A percentile compares a stretch with the other conserved stretches of the same genome.
These are phyloP conservation scores for Suhomyces emberorum DNA, from an alignment of 805 yeast genomes.

Conservation along the genomic window DNA sequence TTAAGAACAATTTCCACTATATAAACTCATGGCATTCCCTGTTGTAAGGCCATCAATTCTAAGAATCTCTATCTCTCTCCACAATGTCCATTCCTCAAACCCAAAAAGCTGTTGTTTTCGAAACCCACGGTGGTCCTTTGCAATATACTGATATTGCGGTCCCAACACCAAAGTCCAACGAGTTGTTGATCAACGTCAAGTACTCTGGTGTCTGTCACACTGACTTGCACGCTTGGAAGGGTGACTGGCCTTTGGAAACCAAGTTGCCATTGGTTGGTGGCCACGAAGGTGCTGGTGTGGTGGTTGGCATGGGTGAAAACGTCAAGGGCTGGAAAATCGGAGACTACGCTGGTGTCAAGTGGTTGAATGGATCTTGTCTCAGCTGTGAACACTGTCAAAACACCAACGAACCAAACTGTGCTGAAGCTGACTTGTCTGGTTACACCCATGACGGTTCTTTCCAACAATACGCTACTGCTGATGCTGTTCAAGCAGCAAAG, in stretches of 20 bases:
- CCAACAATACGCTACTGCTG: slow-evolving; percentile 89
- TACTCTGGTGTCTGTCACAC: slow-evolving; percentile 95
- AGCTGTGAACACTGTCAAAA: slow-evolving; percentile 71
- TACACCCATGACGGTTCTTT: slow-evolving; percentile 89
- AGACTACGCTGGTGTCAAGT: slow-evolving; percentile 79
- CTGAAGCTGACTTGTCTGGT: slow-evolving; percentile 63
- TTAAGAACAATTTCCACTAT: too few species aligned
- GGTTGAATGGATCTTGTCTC: slow-evolving; percentile 78
- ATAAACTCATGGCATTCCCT: too few species aligned
- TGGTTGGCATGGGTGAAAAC: slow-evolving; percentile 69
- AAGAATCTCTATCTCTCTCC: too few species aligned
- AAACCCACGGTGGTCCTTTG: slow-evolving; percentile 61
- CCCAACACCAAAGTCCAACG: slow-evolving; percentile 74
- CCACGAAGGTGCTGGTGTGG: slow-evolving; percentile 88
- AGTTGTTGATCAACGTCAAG: slow-evolving; percentile 75
- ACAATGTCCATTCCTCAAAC: slow-evolving; percentile 48
- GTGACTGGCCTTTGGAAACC: slow-evolving; percentile 84
- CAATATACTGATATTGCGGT: slow-evolving; percentile 69
- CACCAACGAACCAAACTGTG: slow-evolving; percentile 69
- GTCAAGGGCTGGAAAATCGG: slow-evolving; percentile 74
- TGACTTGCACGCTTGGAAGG: slow-evolving; percentile 90
- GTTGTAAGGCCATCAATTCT: too few species aligned
- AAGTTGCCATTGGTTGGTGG: slow-evolving; percentile 82
- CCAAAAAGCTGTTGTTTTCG: slow-evolving; percentile 71
- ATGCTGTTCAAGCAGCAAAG: slow-evolving; percentile 81